A percentile compares a stretch with the other conserved stretches of the same genome.
phyloP scores from a whole-genome alignment of 192 early-diverging fungal species.

The Coemansia asiatica region DNA sequence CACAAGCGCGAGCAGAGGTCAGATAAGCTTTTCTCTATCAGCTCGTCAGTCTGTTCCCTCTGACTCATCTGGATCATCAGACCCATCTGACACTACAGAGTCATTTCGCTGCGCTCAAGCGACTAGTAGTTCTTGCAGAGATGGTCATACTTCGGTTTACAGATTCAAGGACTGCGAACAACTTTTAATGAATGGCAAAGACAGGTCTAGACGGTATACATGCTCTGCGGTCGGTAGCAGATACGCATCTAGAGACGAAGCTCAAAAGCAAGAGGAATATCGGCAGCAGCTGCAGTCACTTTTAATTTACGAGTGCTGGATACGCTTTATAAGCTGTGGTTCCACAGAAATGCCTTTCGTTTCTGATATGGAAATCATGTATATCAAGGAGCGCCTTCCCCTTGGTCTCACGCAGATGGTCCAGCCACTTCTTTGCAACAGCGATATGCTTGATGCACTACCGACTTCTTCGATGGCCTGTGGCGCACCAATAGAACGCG shows the following conservation, averaged over 20 bases:
- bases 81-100: background rate
- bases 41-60: background rate
- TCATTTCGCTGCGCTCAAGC: background rate
- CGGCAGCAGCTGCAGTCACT: conserved; percentile 36
- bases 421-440: conserved; percentile 25
- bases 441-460: conserved; percentile 31
- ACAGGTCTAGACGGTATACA: conserved; percentile 18
- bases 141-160: background rate
- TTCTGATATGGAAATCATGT: conserved; percentile 27
- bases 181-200: background rate
- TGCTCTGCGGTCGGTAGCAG: conserved; percentile 2
- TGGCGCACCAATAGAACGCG: background rate
- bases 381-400: conserved; percentile 41
- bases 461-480: background rate
- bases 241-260: conserved; percentile 1
- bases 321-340: conserved; percentile 21
- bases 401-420: conserved; percentile 32
- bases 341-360: conserved; percentile 24
- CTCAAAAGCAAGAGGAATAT: conserved; percentile 15
- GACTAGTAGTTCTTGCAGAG: background rate
- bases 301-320: conserved; percentile 43
- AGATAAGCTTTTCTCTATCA: background rate
- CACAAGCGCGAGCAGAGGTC: background rate
- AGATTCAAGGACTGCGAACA: background rate
- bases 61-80: background rate